A percentile compares a stretch with the other conserved stretches of the same genome.
These are phyloP conservation scores for Ascochyta clinopodiicola DNA, from an alignment of 2,329 filamentous ascomycete genomes.

Conservation along the genomic window DNA sequence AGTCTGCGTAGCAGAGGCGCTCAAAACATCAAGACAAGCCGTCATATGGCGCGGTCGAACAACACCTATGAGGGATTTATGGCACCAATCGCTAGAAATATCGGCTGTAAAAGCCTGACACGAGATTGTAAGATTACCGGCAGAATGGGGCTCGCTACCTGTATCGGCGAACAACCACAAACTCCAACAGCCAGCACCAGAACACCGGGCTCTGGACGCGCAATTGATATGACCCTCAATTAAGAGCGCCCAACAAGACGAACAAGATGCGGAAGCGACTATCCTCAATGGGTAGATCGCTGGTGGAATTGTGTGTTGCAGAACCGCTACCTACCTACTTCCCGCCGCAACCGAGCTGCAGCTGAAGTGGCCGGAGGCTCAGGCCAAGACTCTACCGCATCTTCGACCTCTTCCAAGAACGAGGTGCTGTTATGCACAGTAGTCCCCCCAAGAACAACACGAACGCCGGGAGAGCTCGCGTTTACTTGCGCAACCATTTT, in stretches of 20 bases:
- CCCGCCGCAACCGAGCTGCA: conserved; percentile 67
- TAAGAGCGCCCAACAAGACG: background rate
- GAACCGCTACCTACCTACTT: conserved; percentile 58
- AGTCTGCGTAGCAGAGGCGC: background rate
- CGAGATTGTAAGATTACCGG: conserved; percentile 11
- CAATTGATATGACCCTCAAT: background rate
- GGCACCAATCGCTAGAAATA: conserved; percentile 10
- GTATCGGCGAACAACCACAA: conserved; percentile 10
- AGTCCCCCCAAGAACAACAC: conserved; percentile 89
- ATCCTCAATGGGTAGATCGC: background rate
- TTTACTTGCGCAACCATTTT: conserved; percentile 97
- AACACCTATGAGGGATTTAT: conserved; percentile 13
- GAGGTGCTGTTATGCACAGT: conserved; percentile 84
- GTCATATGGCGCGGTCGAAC: conserved; percentile 1
- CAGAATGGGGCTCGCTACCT: conserved; percentile 8
- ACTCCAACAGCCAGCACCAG: conserved; percentile 6
- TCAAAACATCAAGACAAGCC: background rate
- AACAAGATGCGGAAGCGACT: background rate
- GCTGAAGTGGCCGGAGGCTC: conserved; percentile 62
- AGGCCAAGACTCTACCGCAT: conserved; percentile 86
- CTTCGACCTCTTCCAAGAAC: conserved; percentile 91
- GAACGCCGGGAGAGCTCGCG: conserved; percentile 83
- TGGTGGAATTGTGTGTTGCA: background rate
- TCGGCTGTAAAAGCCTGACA: conserved; percentile 9
- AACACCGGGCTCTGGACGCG: conserved; percentile 3